Percentiles rank a stretch among this genome's conserved stretches.
These are phyloP conservation scores for Hymenoscyphus linearis DNA, from an alignment of 2,329 filamentous ascomycete species.

Conservation along the genomic window DNA sequence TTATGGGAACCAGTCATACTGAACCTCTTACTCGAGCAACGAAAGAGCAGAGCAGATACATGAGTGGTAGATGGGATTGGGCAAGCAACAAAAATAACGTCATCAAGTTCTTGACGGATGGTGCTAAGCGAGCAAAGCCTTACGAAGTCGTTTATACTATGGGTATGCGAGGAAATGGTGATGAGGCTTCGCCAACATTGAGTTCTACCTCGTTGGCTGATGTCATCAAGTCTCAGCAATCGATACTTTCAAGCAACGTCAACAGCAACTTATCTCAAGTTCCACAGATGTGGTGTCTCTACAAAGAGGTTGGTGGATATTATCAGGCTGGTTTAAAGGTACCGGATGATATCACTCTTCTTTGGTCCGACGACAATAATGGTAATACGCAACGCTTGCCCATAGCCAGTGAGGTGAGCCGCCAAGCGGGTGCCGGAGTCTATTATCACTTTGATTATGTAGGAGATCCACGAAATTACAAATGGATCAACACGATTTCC, in stretches of 20 bases:
- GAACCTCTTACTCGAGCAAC: slow-evolving; percentile 62
- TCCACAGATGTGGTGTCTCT: slow-evolving; percentile 66
- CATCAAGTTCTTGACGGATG: slow-evolving; percentile 61
- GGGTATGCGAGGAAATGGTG: slow-evolving; percentile 64
- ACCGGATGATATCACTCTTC: slow-evolving; percentile 61
- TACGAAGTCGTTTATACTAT: slow-evolving; percentile 62
- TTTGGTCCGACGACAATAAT: slow-evolving; percentile 66
- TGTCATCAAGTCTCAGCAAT: slow-evolving; percentile 53
- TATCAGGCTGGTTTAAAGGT: slow-evolving; percentile 57
- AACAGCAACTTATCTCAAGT: slow-evolving; percentile 37
- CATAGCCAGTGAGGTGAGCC: slow-evolving; percentile 48
- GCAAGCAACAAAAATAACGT: slow-evolving; percentile 62
- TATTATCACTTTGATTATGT: slow-evolving; percentile 56
- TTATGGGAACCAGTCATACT: slow-evolving; percentile 66
- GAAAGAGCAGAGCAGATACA: slow-evolving; percentile 46
- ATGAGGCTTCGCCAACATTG: slow-evolving; percentile 51
- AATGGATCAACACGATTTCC: slow-evolving; percentile 28
- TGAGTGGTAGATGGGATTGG: slow-evolving; percentile 60
- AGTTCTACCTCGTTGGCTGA: slow-evolving; percentile 52
- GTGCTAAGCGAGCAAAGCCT: slow-evolving; percentile 57
- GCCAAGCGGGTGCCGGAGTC: slow-evolving; percentile 57
- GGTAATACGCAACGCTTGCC: slow-evolving; percentile 60
- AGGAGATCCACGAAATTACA: slow-evolving; percentile 41
- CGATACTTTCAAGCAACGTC: slow-evolving; percentile 47
- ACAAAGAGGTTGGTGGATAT: slow-evolving; percentile 68